phyloP scores from a whole-genome alignment of 441 rosid genomes.

The Adansonia rubrostipa region DNA sequence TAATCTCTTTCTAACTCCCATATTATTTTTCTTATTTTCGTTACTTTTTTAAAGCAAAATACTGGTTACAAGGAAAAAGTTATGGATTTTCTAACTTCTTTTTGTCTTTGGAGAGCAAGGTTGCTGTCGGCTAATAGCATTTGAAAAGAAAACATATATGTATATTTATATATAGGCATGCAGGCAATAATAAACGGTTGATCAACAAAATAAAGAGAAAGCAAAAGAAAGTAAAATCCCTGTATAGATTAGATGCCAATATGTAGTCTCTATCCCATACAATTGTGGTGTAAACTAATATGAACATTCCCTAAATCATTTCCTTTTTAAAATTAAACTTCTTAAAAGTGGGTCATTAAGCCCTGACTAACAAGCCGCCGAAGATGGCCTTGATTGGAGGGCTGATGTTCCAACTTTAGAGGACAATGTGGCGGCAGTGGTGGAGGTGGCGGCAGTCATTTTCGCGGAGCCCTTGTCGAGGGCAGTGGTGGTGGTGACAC shows the following conservation, averaged over 20 bases:
- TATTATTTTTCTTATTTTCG: not conserved
- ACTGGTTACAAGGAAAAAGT: not conserved
- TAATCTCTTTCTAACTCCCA: not conserved
- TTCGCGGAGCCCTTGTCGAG: conserved; percentile 34
- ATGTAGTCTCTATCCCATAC: conserved; percentile 21
- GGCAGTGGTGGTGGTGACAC: conserved; percentile 46
- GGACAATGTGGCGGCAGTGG: conserved; percentile 36
- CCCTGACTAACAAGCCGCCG: conserved; percentile 46
- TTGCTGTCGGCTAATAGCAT: conserved; percentile 10
- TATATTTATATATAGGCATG: not conserved
- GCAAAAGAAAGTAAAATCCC: conserved; percentile 9
- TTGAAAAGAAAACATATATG: not conserved
- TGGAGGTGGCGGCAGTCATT: conserved; percentile 22
- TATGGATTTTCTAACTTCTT: not conserved
- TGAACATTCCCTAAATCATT: conserved; percentile 24
- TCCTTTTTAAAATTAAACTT: not conserved
- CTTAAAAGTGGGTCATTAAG: conserved; percentile 13
- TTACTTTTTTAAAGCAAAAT: not conserved
- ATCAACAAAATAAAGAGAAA: conserved; percentile 12
- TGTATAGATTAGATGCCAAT: conserved; percentile 27
- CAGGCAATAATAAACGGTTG: not conserved
- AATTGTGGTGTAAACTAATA: conserved; percentile 23
- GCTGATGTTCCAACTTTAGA: conserved; percentile 41
- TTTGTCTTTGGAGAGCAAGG: not conserved
- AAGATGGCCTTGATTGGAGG: conserved; percentile 51